These are phyloP conservation scores for Colletotrichum sojae DNA, from an alignment of 2,329 filamentous ascomycete genomes.

Conservation along the genomic window DNA sequence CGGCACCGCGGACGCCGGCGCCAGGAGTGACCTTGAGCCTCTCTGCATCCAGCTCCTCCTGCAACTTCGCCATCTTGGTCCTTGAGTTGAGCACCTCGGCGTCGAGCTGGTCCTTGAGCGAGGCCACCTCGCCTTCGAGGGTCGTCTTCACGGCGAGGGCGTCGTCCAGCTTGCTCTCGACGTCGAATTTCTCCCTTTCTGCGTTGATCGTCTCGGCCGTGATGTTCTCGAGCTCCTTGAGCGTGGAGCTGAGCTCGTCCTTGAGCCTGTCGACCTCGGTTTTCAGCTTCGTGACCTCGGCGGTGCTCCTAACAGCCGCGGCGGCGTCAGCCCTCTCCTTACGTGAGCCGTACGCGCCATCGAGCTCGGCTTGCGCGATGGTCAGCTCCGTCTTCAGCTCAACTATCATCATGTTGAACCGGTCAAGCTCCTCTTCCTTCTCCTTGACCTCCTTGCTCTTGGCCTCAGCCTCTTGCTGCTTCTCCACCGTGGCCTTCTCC, in stretches of 20 bases:
- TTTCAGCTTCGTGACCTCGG: slow-evolving; percentile 62
- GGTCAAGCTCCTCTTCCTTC: slow-evolving; percentile 66
- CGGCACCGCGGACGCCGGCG: slow-evolving; percentile 55
- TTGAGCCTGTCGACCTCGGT: slow-evolving; percentile 65
- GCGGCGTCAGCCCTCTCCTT: slow-evolving; percentile 71
- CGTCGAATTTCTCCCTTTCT: slow-evolving; percentile 65
- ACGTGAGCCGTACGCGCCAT: slow-evolving; percentile 72
- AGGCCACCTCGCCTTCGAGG: slow-evolving; percentile 56
- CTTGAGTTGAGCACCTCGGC: slow-evolving; percentile 55
- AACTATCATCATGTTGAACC: slow-evolving; percentile 65
- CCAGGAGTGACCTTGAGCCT: slow-evolving; percentile 58
- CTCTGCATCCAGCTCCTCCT: slow-evolving; percentile 67
- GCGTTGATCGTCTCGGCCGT: slow-evolving; percentile 66
- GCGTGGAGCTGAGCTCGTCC: slow-evolving; percentile 64
- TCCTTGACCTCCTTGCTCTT: slow-evolving; percentile 57
- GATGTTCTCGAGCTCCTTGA: slow-evolving; percentile 67
- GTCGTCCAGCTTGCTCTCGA: slow-evolving; percentile 59
- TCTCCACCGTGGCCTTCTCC: slow-evolving; percentile 49
- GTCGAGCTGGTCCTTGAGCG: slow-evolving; percentile 56
- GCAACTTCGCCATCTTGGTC: slow-evolving; percentile 56
- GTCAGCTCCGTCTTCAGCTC: slow-evolving; percentile 75
- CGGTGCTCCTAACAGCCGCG: slow-evolving; percentile 65
- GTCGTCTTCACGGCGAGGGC: slow-evolving; percentile 51
- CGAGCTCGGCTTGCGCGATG: slow-evolving; percentile 72
- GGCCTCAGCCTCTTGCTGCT: slow-evolving; percentile 59